Evolutionary conservation across 2,329 filamentous ascomycete genomes (phyloP).

Genomic region (Lachnellula cervina): DNA sequence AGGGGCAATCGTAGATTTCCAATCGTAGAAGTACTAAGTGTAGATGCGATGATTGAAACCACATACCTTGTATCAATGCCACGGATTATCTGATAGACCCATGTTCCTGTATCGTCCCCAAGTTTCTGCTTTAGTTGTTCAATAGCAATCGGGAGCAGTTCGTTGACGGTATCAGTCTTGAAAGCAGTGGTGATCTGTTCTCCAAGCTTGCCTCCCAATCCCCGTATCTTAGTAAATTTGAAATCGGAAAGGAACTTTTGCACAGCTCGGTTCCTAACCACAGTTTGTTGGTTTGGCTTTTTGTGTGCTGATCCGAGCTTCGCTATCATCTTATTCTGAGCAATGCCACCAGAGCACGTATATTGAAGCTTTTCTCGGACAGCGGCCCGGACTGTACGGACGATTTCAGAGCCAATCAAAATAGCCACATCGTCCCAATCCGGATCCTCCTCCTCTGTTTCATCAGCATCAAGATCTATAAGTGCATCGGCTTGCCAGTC

Average conservation of each 20-base stretch:
- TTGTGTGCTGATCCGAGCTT: conserved; percentile 88
- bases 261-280: conserved; percentile 82
- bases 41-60: neutral
- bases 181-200: conserved; percentile 80
- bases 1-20: neutral
- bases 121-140: conserved; percentile 74
- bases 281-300: conserved; percentile 91
- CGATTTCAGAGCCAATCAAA: conserved; percentile 81
- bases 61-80: conserved; percentile 62
- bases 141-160: conserved; percentile 66
- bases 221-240: conserved; percentile 93
- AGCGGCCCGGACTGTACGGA: conserved; percentile 65
- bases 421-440: conserved; percentile 97
- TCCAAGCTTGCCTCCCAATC: conserved; percentile 90
- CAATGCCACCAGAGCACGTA: conserved; percentile 86
- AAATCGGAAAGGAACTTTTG: conserved; percentile 74
- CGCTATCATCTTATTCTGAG: conserved; percentile 89
- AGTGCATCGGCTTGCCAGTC: conserved; percentile 84
- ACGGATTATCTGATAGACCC: conserved; percentile 80
- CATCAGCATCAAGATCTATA: conserved; percentile 66
- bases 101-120: conserved; percentile 77
- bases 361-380: conserved; percentile 71
- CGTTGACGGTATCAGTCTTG: conserved; percentile 71
- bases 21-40: neutral
- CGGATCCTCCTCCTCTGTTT: conserved; percentile 72